Base-by-base conservation (phyloP, 192 early-diverging fungal species). In the Kappamyces sp. region DNA sequence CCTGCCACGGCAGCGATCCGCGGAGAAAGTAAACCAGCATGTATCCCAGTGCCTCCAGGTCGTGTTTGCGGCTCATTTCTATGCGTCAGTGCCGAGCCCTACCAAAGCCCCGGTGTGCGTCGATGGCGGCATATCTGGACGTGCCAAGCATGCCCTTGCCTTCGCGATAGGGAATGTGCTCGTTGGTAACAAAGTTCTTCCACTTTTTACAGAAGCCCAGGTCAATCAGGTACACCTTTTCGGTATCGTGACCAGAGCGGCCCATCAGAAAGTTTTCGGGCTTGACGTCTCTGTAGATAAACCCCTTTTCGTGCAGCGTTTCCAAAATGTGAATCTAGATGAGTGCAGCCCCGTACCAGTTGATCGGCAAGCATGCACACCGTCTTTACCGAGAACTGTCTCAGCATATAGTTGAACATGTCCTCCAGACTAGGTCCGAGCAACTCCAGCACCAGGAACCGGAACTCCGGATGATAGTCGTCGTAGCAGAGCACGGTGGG, bases 181-280 rank as follows among this genome's bases (percentile, higher is more conserved):
- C 67, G 57, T 86, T 78, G 41, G 87, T 92, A 67, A 84, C 84
- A 43, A 86, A 83, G 66, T 92, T 89, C 43, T 86, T 84, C 71
- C 88, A 94, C 69, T 88, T 85, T 63, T 93, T 92, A 40, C 91
- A 87, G 57, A 94, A 71, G 13, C 92, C 92, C 77, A 93, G 93
- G 73, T 94, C 92, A 51, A 94, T 89, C 10, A 94, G 79, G 51
- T 91, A 84, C 6, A 94, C 86, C 54, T 89, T 84, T 62, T 92
- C 87, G 49, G 84, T 82, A 50, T 84, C 86, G 64, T 87, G 88
- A 40, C 86, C 84, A 65, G 87, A 84, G 12, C 60, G 58, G 50
- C 91, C 91, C 85, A 94, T 89, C 53, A 93, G 60, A 66, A 93
- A 93, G 77, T 94, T 94, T 64, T 93, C 91, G 3, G 89, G 90